Evolutionary conservation across 2,329 filamentous ascomycete species (phyloP).

Genomic region (Didymella segeticola): DNA sequence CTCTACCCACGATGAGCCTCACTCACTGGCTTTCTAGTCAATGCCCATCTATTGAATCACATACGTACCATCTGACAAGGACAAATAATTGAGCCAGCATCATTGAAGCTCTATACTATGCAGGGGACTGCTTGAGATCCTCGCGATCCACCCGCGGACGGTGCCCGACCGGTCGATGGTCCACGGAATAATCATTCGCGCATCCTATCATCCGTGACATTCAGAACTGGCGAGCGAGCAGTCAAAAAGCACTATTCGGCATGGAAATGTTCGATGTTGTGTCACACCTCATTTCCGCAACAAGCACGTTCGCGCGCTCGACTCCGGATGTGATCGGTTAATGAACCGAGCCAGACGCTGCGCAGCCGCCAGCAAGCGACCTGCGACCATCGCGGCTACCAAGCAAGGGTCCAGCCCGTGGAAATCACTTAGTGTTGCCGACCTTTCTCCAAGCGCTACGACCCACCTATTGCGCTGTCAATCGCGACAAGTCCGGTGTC

Average conservation of each 20-base stretch:
- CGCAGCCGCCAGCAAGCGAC: slow-evolving; percentile 14
- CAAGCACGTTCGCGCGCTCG: slow-evolving; percentile 8
- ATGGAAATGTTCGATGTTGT: neutral
- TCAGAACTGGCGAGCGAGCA: neutral
- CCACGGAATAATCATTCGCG: neutral
- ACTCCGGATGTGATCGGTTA: slow-evolving; percentile 9
- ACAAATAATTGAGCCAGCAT: neutral
- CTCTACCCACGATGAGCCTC: no score
- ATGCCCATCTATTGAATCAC: no score
- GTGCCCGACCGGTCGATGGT: neutral
- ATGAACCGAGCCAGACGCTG: slow-evolving; percentile 14
- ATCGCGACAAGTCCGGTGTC: slow-evolving; percentile 1
- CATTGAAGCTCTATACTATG: neutral
- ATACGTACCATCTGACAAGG: neutral
- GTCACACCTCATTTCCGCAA: slow-evolving; percentile 4
- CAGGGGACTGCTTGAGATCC: neutral
- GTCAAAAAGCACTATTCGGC: neutral
- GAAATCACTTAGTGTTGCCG: slow-evolving; percentile 9
- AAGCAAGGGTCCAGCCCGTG: slow-evolving; percentile 7
- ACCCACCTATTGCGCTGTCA: slow-evolving; percentile 1
- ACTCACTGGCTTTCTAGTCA: no score
- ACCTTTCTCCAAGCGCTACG: slow-evolving; percentile 5
- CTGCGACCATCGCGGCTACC: slow-evolving; percentile 7
- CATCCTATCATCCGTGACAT: neutral
- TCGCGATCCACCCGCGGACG: slow-evolving; percentile 1